Conservation (phyloP, 495 filamentous ascomycete species). For the Parachaetomium inaequale region DNA sequence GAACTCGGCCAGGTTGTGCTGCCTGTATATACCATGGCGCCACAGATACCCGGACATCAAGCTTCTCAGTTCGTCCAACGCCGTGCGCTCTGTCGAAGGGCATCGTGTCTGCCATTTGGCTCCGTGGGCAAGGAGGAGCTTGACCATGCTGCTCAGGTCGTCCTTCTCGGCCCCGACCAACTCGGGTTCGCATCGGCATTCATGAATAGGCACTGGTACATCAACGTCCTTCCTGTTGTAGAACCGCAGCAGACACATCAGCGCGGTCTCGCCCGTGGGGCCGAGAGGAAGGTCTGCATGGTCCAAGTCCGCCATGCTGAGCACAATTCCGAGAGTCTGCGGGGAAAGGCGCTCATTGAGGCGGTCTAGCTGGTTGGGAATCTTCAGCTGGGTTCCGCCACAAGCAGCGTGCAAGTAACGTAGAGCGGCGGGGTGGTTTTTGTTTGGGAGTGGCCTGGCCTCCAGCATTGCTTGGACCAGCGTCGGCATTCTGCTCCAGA, state of each 20-base stretch:
- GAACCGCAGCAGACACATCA: neutral
- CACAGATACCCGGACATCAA: neutral
- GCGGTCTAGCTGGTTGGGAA: no score
- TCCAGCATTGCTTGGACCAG: neutral
- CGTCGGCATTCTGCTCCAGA: neutral
- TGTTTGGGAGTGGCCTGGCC: neutral
- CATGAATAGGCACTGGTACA: neutral
- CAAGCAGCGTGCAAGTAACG: neutral
- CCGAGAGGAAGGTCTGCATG: neutral
- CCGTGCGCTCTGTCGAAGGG: neutral
- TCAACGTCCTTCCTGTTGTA: neutral
- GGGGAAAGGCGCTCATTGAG: neutral
- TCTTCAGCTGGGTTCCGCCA: neutral
- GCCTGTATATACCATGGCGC: neutral
- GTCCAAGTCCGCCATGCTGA: neutral
- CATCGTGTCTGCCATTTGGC: neutral
- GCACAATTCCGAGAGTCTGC: neutral
- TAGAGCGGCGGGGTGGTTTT: neutral
- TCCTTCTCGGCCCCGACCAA: neutral
- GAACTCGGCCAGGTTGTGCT: neutral
- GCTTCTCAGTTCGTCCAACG: neutral
- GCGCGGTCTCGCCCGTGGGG: neutral
- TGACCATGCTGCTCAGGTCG: neutral
- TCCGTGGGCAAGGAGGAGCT: neutral
- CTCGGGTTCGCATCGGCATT: neutral